Conservation (phyloP, 1,284 basidiomycete species). For the Mrakiaceae sp. region DNA sequence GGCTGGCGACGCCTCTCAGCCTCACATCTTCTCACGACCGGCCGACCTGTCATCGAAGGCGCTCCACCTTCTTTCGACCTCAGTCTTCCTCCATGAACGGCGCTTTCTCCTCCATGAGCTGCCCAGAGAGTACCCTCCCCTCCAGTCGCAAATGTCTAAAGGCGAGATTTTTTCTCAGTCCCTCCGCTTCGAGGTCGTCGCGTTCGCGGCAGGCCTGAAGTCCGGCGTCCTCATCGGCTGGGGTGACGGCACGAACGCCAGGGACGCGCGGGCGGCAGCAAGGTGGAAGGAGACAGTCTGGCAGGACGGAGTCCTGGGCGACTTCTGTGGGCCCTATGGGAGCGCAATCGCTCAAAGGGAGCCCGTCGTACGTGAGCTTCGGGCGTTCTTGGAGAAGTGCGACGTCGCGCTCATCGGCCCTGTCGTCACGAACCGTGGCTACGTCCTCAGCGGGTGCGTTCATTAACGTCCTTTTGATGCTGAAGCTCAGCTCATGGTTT, state of each 20-base stretch:
- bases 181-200: constrained; percentile 6
- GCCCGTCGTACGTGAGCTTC: background rate
- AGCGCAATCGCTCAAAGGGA: background rate
- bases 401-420: background rate
- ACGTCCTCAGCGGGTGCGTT: background rate
- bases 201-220: constrained; percentile 3
- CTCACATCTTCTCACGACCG: no score
- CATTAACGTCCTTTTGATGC: background rate
- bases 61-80: constrained; percentile 1
- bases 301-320: background rate
- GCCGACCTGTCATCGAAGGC: background rate
- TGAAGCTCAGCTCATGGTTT: background rate
- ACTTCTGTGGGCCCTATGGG: background rate
- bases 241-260: background rate
- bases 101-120: background rate
- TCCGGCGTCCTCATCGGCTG: constrained; percentile 5
- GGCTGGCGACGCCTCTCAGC: no score
- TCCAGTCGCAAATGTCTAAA: background rate
- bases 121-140: background rate
- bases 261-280: background rate
- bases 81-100: constrained; percentile 5
- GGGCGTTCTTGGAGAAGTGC: background rate
- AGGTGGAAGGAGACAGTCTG: background rate
- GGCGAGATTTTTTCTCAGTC: background rate
- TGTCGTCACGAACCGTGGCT: background rate